phyloP scores from a whole-genome alignment of 441 rosid genomes.

The Croton setiger region DNA sequence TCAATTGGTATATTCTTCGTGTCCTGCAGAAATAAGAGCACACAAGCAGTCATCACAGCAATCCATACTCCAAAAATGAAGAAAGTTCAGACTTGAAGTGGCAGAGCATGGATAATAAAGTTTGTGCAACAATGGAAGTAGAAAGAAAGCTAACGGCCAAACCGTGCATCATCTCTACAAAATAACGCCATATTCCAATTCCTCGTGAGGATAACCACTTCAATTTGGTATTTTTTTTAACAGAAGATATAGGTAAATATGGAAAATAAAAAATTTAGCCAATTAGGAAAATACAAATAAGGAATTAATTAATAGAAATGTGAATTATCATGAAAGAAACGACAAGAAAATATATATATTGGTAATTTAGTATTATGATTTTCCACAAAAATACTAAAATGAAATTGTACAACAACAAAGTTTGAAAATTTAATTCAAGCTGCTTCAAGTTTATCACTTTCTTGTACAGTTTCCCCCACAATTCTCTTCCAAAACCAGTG shows the following conservation, averaged over 20 bases:
- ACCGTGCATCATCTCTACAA: too few relatives aligned
- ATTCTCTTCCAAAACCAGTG: conserved; percentile 74
- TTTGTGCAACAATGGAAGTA: conserved; percentile 57
- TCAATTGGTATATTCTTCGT: conserved; percentile 68
- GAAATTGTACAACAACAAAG: not conserved
- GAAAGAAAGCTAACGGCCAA: conserved; percentile 52
- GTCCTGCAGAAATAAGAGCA: conserved; percentile 58
- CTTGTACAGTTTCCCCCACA: conserved; percentile 28
- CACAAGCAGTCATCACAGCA: conserved; percentile 51
- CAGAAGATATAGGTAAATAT: too few relatives aligned
- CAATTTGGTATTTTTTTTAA: too few relatives aligned
- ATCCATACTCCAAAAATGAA: conserved; percentile 64
- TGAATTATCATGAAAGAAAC: too few relatives aligned
- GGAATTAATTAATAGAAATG: too few relatives aligned
- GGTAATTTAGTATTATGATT: too few relatives aligned
- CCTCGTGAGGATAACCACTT: too few relatives aligned
- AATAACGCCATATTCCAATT: too few relatives aligned
- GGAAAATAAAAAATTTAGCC: too few relatives aligned
- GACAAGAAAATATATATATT: too few relatives aligned
- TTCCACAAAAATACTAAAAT: not conserved
- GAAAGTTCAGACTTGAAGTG: conserved; percentile 58
- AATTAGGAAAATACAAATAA: too few relatives aligned
- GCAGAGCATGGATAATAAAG: conserved; percentile 55
- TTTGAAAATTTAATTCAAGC: conserved; percentile 3
- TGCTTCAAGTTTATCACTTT: conserved; percentile 4